Conservation (phyloP, 2,329 filamentous ascomycete genomes). For the Hymenoscyphus linearis region DNA sequence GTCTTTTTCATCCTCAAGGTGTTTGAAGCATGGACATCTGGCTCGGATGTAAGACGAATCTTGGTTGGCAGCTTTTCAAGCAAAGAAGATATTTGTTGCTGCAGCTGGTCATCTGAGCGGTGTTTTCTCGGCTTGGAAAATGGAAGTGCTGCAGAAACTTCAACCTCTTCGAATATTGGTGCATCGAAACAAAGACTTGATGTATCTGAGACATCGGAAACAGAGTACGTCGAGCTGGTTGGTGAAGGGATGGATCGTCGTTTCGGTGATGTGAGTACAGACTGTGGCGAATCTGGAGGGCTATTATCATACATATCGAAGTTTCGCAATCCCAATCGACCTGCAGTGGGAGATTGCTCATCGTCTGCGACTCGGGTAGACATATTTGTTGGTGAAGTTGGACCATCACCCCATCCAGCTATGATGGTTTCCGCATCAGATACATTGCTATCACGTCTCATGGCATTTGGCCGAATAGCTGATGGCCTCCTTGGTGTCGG, state of each 20-base stretch:
- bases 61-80: constrained; percentile 71
- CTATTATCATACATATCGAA: constrained; percentile 19
- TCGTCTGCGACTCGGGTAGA: constrained; percentile 10
- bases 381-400: constrained; percentile 5
- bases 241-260: constrained; percentile 16
- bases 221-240: constrained; percentile 17
- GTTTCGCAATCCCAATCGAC: constrained; percentile 17
- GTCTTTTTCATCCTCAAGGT: constrained; percentile 30
- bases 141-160: constrained; percentile 18
- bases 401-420: constrained; percentile 7
- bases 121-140: constrained; percentile 25
- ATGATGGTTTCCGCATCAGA: constrained; percentile 22
- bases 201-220: constrained; percentile 8
- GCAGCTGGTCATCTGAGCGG: constrained; percentile 58
- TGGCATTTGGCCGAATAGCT: constrained; percentile 4
- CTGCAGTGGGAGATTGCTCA: constrained; percentile 22
- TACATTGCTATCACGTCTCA: constrained; percentile 15
- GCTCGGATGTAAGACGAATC: constrained; percentile 64
- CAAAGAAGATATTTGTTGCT: constrained; percentile 74
- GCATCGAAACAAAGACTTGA: constrained; percentile 19
- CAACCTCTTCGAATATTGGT: constrained; percentile 23
- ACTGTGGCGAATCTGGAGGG: constrained; percentile 22
- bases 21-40: constrained; percentile 26
- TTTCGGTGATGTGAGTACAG: constrained; percentile 7
- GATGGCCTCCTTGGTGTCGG: constrained; percentile 9